Conservation (phyloP, 1,139 yeast genomes). For the Candida albicans region DNA sequence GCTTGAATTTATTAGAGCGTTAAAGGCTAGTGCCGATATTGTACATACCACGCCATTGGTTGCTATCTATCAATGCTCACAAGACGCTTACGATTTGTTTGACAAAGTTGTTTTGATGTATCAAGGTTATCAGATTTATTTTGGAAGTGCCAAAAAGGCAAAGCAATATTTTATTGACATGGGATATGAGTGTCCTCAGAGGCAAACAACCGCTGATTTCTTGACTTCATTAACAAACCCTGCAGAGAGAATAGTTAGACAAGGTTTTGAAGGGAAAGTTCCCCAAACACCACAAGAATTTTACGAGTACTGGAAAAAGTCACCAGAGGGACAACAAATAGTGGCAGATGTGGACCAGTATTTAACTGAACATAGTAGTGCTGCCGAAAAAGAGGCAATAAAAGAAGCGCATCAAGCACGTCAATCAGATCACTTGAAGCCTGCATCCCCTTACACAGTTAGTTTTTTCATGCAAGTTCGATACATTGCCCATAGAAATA, state of each 20-base stretch:
- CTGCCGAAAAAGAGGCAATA: conserved; percentile 14
- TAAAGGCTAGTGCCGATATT: conserved; percentile 62
- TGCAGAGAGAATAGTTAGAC: conserved; percentile 51
- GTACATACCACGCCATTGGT: conserved; percentile 63
- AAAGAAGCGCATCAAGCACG: conserved; percentile 53
- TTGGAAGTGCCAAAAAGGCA: conserved; percentile 57
- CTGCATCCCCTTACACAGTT: conserved; percentile 65
- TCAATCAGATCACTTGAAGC: conserved; percentile 55
- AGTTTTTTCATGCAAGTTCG: conserved; percentile 64
- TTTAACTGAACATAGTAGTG: conserved; percentile 12
- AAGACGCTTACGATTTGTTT: conserved; percentile 68
- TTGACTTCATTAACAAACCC: conserved; percentile 76
- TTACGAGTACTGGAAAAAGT: conserved; percentile 23
- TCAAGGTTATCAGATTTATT: conserved; percentile 78
- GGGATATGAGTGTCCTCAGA: conserved; percentile 62
- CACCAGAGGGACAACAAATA: conserved; percentile 19
- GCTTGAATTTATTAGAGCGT: conserved; percentile 67
- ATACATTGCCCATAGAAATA: conserved; percentile 60
- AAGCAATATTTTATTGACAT: conserved; percentile 63
- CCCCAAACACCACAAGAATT: conserved; percentile 27
- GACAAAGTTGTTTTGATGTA: conserved; percentile 74
- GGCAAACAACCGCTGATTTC: conserved; percentile 84
- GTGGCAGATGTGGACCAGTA: conserved; percentile 19
- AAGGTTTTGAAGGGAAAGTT: conserved; percentile 42
- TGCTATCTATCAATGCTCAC: conserved; percentile 83